Conservation (phyloP, 2,329 filamentous ascomycete species). For the Endocalyx cinctus region DNA sequence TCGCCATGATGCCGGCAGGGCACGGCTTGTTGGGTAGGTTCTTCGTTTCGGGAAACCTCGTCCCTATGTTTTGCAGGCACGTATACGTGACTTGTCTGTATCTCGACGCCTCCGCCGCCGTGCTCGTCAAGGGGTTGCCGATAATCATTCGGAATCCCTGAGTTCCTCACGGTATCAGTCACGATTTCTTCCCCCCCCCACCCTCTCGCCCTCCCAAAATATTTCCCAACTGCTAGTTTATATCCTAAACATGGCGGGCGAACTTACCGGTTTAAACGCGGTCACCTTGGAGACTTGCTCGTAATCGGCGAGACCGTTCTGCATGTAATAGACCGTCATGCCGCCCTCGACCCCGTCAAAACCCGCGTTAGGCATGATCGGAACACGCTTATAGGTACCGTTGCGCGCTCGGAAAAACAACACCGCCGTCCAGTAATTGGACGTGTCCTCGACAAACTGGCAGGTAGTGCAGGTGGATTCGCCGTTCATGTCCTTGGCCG, state of each 20-base stretch:
- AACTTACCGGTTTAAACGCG: constrained; percentile 34
- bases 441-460: constrained; percentile 22
- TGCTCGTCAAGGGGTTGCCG: constrained; percentile 32
- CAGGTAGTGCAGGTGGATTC: constrained; percentile 24
- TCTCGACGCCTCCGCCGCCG: constrained; percentile 27
- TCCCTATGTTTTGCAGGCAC: constrained; percentile 33
- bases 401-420: constrained; percentile 22
- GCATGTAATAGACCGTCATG: constrained; percentile 41
- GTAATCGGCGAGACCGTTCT: constrained; percentile 24
- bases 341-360: constrained; percentile 31
- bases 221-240: too few relatives aligned
- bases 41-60: constrained; percentile 32
- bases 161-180: background rate
- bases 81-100: constrained; percentile 41
- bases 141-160: constrained; percentile 42
- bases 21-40: constrained; percentile 34
- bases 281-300: constrained; percentile 35
- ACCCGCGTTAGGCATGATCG: constrained; percentile 20
- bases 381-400: constrained; percentile 25
- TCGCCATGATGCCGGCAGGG: constrained; percentile 38
- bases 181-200: background rate
- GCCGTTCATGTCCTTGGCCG: constrained; percentile 20
- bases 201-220: background rate
- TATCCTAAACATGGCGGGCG: too few relatives aligned
- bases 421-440: constrained; percentile 25